Conservation (phyloP, 2,329 filamentous ascomycete genomes). For the Cytospora schulzeri region DNA sequence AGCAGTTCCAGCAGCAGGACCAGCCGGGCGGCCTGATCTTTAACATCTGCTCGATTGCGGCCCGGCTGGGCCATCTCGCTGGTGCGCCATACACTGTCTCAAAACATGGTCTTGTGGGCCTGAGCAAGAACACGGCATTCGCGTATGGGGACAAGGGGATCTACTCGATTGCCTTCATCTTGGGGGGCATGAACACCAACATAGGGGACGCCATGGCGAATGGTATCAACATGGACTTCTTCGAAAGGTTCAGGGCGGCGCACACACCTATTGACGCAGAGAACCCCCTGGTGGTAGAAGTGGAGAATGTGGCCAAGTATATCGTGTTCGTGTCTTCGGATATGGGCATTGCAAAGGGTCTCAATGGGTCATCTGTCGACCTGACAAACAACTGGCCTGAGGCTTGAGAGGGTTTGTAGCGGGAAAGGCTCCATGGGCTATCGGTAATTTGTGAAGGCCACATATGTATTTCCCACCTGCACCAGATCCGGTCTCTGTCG, state of each 20-base stretch:
- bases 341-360: slow-evolving; percentile 36
- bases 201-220: slow-evolving; percentile 48
- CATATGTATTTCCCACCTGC: too few relatives aligned
- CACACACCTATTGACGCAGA: slow-evolving; percentile 36
- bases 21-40: slow-evolving; percentile 44
- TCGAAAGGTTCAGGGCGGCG: slow-evolving; percentile 32
- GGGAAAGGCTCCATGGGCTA: too few relatives aligned
- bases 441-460: too few relatives aligned
- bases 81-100: slow-evolving; percentile 49
- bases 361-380: slow-evolving; percentile 38
- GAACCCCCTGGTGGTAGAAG: slow-evolving; percentile 35
- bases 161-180: slow-evolving; percentile 51
- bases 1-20: slow-evolving; percentile 39
- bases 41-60: slow-evolving; percentile 44
- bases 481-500: too few relatives aligned
- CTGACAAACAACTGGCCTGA: slow-evolving; percentile 43
- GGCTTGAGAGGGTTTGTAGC: slow-evolving; percentile 29
- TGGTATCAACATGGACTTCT: slow-evolving; percentile 40
- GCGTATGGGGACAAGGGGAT: slow-evolving; percentile 59
- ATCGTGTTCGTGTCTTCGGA: slow-evolving; percentile 40
- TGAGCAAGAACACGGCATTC: slow-evolving; percentile 58
- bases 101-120: slow-evolving; percentile 44
- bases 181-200: slow-evolving; percentile 59
- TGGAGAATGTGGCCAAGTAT: slow-evolving; percentile 44
- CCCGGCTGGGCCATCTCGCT: slow-evolving; percentile 40